Evolutionary conservation across 2,329 filamentous ascomycete genomes (phyloP).

Genomic region (Phyllosticta paracitricarpa): DNA sequence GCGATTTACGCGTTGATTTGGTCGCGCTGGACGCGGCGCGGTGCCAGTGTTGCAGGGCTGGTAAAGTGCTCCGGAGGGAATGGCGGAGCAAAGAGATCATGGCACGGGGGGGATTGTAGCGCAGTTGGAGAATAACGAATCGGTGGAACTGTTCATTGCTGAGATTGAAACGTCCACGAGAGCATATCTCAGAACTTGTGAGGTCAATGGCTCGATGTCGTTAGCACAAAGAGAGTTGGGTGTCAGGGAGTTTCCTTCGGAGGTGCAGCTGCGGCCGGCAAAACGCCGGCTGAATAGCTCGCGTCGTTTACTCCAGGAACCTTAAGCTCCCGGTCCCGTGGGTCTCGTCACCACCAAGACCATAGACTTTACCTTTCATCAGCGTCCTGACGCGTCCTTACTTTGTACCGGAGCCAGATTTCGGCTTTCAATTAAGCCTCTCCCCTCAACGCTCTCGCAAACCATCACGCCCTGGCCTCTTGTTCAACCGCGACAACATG

Average conservation of each 20-base stretch:
- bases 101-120: not conserved
- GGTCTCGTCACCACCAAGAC: not conserved
- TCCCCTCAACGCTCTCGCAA: too few species aligned
- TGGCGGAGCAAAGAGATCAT: constrained; percentile 6
- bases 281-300: not conserved
- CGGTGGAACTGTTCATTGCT: not conserved
- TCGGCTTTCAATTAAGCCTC: too few species aligned
- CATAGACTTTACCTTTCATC: not conserved
- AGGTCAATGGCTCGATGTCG: not conserved
- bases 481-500: constrained; percentile 36
- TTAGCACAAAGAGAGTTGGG: not conserved
- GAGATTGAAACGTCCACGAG: not conserved
- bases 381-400: too few species aligned
- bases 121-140: not conserved
- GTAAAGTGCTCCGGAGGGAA: not conserved
- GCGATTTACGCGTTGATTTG: not conserved
- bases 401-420: not conserved
- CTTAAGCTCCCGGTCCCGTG: too few species aligned
- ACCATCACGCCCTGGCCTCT: too few species aligned
- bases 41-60: not conserved
- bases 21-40: not conserved
- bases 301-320: too few species aligned
- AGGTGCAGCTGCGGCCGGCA: not conserved
- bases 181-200: not conserved
- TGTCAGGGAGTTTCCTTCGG: not conserved